Evolutionary conservation across 129 eudicot species (phyloP), one percentile per base, ranked within the genome.

Genomic region (Tanacetum coccineum): DNA sequence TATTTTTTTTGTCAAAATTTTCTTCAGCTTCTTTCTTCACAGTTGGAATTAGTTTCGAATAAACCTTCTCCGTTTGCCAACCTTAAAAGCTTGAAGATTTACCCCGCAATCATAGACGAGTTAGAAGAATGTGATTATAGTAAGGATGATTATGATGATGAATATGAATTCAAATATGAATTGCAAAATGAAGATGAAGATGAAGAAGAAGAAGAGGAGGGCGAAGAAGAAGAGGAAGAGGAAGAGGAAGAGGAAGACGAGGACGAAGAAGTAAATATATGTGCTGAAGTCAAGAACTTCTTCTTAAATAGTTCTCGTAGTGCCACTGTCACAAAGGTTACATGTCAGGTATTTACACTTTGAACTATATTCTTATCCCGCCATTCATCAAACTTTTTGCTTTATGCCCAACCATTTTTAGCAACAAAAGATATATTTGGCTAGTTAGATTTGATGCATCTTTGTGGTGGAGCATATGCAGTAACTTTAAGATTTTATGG

Each of bases 301-400:
- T 55, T 70, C 19, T 67, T 46, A 14, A 22, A 59, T 46, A 3
- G 75, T 30, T 71, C 67, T 48, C 75, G 51, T 17, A 52, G 49
- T 48, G 75, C 40, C n/a, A 13, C 30, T 4, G 13, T 59, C 22
- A 46, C 75, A 59, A 17, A 59, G 36, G 22, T 26, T 48, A 59
- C 75, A 47, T 20, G 32, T 60, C 45, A 59, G 75, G 68, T 56
- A 56, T 3, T 4, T 56, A 22, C 62, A 22, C 40, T 17, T 9
- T 56, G 39, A 56, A 55, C 5, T 18, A 56, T 56, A 56, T 3
- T 56, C 19, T 21, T 56, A 56, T 56, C 36, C 39, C 25, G 39
- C 62, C 36, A 56, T 10, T 56, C 5, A 53, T 53, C 25, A 2
- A 17, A 17, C 59, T 53, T 53, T 9, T 53, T 18, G 59, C 5